Evolutionary conservation across 305 asterid genomes (phyloP), one percentile per base, ranked within the genome.

Genomic region (Nicotiana rustica): DNA sequence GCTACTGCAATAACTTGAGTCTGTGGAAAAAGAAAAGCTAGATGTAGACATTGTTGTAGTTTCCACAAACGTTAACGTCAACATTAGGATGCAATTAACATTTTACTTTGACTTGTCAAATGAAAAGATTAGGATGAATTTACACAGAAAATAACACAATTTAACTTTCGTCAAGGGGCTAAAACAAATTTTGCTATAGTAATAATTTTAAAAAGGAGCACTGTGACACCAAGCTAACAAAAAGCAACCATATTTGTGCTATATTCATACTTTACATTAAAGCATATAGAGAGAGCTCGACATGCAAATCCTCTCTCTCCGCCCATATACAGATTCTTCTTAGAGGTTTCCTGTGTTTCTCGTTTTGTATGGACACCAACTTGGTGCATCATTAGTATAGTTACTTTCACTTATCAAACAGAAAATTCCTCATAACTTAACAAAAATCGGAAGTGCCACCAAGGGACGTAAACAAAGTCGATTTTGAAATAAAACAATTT

Each of bases 1-100:
- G 98, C 99, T 59, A 97, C 92, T 85, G 99, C 99, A 92, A 96
- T 96, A 84, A 95, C 97, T 91, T 96, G 98, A 89, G 97, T 95
- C 99, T 96, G 97, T 84, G 81, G 89, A 81, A 88, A 84, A 78
- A 89, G 67, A 91, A 89, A 89, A 84, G 83, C 83, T 76, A 79
- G 85, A 90, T 79, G 85, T 81, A 88, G 87, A 87, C 77, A 83
- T 82, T 83, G 75, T 82, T 79, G 86, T 81, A 85, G 79, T 84
- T 81, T 60, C 79, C 29, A 47, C 15, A 81, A 33, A 60, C 67
- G 60, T 35, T 82, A 81, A 84, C 83, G 9, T 25, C 79, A 49
- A 49, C 17, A 49, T 49, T 1, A 7, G 12, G 44, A 52, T 52
- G 47, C 47, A 75, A 65, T 29, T 12, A 31, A 31, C 2, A 65